These are phyloP conservation scores for Zopfia rhizophila DNA, from an alignment of 2,329 filamentous ascomycete genomes.

Conservation along the genomic window DNA sequence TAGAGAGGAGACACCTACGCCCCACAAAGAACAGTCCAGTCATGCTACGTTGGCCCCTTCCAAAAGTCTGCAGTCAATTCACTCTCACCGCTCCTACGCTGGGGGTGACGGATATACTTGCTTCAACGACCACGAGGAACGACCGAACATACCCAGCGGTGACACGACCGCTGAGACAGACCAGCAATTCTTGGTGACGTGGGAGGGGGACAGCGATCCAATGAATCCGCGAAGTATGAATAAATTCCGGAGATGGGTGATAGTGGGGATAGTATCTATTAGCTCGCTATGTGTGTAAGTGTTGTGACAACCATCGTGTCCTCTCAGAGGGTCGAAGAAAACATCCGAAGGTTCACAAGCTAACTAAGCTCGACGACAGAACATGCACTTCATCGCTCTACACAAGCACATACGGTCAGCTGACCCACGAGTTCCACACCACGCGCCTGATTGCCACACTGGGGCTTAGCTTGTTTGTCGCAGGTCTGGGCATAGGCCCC, in stretches of 20 bases:
- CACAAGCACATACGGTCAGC: conserved; percentile 81
- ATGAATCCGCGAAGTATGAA: conserved; percentile 77
- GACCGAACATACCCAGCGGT: conserved; percentile 33
- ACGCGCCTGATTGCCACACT: conserved; percentile 79
- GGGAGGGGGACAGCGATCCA: conserved; percentile 79
- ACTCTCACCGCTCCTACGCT: conserved; percentile 49
- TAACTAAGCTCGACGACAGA: conserved; percentile 54
- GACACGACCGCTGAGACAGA: conserved; percentile 34
- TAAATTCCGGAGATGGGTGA: conserved; percentile 77
- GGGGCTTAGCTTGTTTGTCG: conserved; percentile 83
- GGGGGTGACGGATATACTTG: conserved; percentile 52
- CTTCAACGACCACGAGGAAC: conserved; percentile 38
- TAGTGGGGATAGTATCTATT: conserved; percentile 77
- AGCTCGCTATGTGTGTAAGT: conserved; percentile 87
- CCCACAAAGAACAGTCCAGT: neutral
- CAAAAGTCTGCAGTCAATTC: conserved; percentile 29
- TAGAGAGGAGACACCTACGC: neutral
- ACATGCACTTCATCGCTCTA: conserved; percentile 91
- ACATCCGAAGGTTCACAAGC: conserved; percentile 1
- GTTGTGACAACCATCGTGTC: neutral
- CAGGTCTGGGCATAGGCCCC: conserved; percentile 72
- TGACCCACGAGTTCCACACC: conserved; percentile 77
- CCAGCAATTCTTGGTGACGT: conserved; percentile 74
- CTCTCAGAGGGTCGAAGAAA: conserved; percentile 1
- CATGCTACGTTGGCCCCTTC: conserved; percentile 3